Percentiles rank a stretch among this genome's conserved stretches.
phyloP scores from a whole-genome alignment of 257 asterid genomes.

The Plantago major region DNA sequence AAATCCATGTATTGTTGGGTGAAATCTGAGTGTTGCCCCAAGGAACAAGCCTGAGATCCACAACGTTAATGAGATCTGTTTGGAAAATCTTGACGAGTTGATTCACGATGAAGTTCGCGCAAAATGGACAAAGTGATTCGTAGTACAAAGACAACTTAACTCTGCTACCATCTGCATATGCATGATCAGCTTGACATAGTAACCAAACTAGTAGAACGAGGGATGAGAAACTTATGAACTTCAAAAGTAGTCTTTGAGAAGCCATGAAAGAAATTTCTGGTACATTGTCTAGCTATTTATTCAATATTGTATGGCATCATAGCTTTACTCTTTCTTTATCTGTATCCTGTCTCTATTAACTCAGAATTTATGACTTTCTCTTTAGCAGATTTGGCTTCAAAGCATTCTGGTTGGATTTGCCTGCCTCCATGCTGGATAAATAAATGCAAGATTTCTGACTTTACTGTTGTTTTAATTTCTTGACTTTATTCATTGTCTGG shows the following conservation, averaged over 20 bases:
- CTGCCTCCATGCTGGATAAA: constrained; percentile 3
- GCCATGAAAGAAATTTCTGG: constrained; percentile 25
- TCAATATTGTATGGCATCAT: constrained; percentile 25
- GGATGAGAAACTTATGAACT: constrained; percentile 9
- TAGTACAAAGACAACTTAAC: constrained; percentile 60
- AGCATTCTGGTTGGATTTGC: background rate
- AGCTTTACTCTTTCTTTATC: constrained; percentile 22
- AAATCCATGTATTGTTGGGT: constrained; percentile 59
- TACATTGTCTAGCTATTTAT: background rate
- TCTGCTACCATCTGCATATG: constrained; percentile 17
- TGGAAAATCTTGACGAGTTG: constrained; percentile 53
- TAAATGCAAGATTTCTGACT: background rate
- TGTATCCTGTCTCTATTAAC: constrained; percentile 20
- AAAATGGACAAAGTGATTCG: constrained; percentile 84
- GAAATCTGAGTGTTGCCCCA: constrained; percentile 86
- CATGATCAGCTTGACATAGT: constrained; percentile 20
- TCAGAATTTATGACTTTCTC: constrained; percentile 21
- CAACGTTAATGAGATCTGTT: constrained; percentile 65
- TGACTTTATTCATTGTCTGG: too few relatives aligned
- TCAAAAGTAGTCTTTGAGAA: constrained; percentile 15
- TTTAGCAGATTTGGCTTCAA: constrained; percentile 22
- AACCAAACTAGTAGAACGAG: constrained; percentile 20
- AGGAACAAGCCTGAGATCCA: constrained; percentile 75
- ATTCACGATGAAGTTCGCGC: constrained; percentile 78
- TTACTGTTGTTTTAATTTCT: background rate